Conservation (phyloP, 768 basidiomycete species). For the Gloeostereum incarnatum region DNA sequence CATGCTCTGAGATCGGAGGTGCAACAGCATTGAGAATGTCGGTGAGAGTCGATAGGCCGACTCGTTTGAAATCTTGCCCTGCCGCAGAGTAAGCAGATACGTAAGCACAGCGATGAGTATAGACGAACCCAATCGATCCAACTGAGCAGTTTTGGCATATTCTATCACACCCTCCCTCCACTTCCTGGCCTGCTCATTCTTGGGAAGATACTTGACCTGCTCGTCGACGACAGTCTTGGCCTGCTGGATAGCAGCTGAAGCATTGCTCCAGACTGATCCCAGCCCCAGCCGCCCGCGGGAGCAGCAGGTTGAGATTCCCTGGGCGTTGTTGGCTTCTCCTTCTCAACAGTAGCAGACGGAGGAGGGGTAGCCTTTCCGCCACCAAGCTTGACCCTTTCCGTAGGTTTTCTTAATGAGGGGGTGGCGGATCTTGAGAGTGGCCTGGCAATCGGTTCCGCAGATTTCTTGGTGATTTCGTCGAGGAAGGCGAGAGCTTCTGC, state of each 20-base stretch:
- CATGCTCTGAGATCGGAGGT: conserved; percentile 96
- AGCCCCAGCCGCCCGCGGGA: conserved; percentile 50
- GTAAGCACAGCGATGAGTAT: neutral
- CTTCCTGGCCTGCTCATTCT: conserved; percentile 80
- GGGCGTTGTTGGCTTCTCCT: conserved; percentile 14
- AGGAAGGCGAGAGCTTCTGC: conserved; percentile 88
- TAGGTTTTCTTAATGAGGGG: conserved; percentile 61
- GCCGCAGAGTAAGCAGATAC: conserved; percentile 6
- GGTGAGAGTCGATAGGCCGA: conserved; percentile 80
- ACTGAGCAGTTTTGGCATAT: conserved; percentile 82
- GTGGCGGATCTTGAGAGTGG: conserved; percentile 60
- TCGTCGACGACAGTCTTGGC: conserved; percentile 87
- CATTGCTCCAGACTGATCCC: conserved; percentile 85
- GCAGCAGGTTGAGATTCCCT: conserved; percentile 10
- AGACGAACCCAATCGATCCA: conserved; percentile 78
- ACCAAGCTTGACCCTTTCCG: conserved; percentile 66
- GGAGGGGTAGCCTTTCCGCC: conserved; percentile 24
- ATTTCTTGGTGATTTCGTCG: conserved; percentile 92
- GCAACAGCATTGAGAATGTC: conserved; percentile 95
- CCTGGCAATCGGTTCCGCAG: conserved; percentile 61
- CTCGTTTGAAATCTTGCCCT: conserved; percentile 88
- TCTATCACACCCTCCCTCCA: conserved; percentile 82
- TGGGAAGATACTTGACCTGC: conserved; percentile 81
- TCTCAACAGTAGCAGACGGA: conserved; percentile 13
- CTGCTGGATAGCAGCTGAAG: conserved; percentile 80